Evolutionary conservation across 176 grass and related monocot species (phyloP).

Genomic region (Raddia guianensis): DNA sequence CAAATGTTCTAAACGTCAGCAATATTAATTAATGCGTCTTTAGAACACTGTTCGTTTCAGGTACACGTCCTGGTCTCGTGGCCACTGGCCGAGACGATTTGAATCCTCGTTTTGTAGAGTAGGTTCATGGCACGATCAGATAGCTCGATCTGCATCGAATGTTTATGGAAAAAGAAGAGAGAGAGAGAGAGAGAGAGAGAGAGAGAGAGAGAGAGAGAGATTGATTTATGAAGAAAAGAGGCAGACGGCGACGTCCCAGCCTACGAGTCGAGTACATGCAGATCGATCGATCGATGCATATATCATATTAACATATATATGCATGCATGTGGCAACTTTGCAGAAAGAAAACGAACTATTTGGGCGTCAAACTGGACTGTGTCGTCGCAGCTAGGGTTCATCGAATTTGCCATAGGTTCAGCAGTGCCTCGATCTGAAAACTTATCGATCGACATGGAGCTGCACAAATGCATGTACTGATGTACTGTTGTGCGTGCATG

Average conservation of each 20-base stretch:
- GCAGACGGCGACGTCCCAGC: neutral
- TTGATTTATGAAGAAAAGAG: constrained; percentile 12
- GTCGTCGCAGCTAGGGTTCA: neutral
- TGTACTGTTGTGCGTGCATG: no score
- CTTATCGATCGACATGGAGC: no score
- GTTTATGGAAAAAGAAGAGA: neutral
- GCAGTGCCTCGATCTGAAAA: neutral
- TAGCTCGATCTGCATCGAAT: neutral
- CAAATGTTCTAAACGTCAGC: no score
- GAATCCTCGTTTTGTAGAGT: neutral
- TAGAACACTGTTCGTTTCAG: neutral
- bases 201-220: neutral
- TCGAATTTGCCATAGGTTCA: neutral
- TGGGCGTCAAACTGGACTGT: no score
- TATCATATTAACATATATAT: no score
- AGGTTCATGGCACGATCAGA: constrained; percentile 7
- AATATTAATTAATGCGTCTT: no score
- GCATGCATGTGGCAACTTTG: neutral
- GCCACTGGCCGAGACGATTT: neutral
- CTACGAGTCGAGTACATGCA: neutral
- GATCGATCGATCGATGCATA: neutral
- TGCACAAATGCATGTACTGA: no score
- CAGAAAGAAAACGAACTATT: neutral
- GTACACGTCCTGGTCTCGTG: neutral
- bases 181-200: neutral